Conservation (phyloP, 768 basidiomycete species). For the Cystofilobasidium capitatum region DNA sequence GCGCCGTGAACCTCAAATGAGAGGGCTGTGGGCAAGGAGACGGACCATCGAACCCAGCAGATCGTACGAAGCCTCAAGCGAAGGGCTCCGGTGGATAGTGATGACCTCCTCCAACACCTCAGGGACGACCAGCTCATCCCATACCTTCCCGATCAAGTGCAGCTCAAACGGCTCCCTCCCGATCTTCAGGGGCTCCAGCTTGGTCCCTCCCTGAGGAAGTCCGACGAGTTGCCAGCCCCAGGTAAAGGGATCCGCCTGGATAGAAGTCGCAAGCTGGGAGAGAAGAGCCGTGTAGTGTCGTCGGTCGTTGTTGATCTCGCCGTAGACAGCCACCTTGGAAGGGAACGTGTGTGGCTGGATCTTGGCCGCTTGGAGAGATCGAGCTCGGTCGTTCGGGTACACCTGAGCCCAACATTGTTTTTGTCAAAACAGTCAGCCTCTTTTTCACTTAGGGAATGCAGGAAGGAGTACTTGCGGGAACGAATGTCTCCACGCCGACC, state of each 20-base stretch:
- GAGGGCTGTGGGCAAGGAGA: no score
- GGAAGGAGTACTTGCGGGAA: no score
- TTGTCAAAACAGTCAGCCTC: no score
- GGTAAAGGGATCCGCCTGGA: neutral
- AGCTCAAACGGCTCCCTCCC: slow-evolving; percentile 2
- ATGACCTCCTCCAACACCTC: neutral
- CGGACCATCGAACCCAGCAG: slow-evolving; percentile 1
- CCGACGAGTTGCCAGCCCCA: neutral
- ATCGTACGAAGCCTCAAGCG: neutral
- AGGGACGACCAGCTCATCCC: neutral
- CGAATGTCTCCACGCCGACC: neutral
- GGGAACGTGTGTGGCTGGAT: no score
- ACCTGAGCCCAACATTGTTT: no score
- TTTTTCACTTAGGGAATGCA: no score
- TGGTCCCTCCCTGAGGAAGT: no score
- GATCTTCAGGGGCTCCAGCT: neutral
- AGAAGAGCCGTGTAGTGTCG: neutral
- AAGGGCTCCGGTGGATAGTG: neutral
- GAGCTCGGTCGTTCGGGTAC: no score
- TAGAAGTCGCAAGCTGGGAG: neutral
- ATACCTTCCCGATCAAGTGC: neutral
- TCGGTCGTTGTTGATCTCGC: neutral
- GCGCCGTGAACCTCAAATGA: neutral
- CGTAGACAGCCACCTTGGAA: neutral
- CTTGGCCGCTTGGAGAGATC: no score